A percentile compares a stretch with the other conserved stretches of the same genome.
phyloP scores from a whole-genome alignment of 2,329 filamentous ascomycete genomes.

The Aspergillus fumigatus region DNA sequence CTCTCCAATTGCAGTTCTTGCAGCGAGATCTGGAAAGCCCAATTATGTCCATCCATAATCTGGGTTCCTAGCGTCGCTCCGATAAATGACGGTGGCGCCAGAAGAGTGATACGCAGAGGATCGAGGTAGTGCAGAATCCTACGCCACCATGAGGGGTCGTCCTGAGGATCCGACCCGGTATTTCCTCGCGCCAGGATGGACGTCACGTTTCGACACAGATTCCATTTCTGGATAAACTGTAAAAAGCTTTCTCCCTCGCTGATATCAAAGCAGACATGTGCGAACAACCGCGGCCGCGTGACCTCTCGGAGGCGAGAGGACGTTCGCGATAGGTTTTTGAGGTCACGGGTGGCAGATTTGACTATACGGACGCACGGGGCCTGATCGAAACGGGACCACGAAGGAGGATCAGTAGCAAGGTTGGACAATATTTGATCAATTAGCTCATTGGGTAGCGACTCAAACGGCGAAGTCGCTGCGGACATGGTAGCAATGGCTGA shows the following conservation, averaged over 20 bases:
- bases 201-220: slow-evolving; percentile 38
- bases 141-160: slow-evolving; percentile 49
- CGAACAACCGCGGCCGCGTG: slow-evolving; percentile 55
- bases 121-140: slow-evolving; percentile 52
- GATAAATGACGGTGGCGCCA: slow-evolving; percentile 60
- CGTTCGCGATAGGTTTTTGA: slow-evolving; percentile 56
- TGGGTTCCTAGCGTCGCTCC: slow-evolving; percentile 56
- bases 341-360: slow-evolving; percentile 28
- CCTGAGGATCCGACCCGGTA: slow-evolving; percentile 36
- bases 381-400: slow-evolving; percentile 46
- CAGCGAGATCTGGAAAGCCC: slow-evolving; percentile 60
- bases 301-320: slow-evolving; percentile 52
- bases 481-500: slow-evolving; percentile 9
- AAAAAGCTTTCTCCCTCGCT: slow-evolving; percentile 32
- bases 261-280: slow-evolving; percentile 44
- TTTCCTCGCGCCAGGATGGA: slow-evolving; percentile 46
- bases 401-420: slow-evolving; percentile 49
- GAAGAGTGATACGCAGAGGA: slow-evolving; percentile 51
- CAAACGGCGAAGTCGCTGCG: slow-evolving; percentile 21
- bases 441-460: slow-evolving; percentile 57
- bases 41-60: slow-evolving; percentile 55
- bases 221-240: slow-evolving; percentile 31
- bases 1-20: slow-evolving; percentile 54
- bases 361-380: slow-evolving; percentile 47
- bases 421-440: slow-evolving; percentile 54